Percentiles rank a stretch among this genome's conserved stretches.
phyloP scores from a whole-genome alignment of 2,329 filamentous ascomycete genomes.

The Microdochium paspali region DNA sequence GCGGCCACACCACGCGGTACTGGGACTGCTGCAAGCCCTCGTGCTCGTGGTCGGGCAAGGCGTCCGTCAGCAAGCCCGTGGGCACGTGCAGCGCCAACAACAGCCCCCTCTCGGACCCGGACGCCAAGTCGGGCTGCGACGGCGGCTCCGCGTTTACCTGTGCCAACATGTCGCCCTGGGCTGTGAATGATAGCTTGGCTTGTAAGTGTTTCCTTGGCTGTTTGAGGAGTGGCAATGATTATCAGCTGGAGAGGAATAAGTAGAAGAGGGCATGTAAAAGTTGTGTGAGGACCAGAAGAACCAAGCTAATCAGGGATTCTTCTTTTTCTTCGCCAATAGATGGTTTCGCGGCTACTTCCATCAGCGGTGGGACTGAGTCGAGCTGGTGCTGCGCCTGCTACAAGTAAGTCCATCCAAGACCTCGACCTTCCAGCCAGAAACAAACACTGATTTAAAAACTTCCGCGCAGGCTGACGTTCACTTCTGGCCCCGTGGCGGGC shows the following conservation, averaged over 20 bases:
- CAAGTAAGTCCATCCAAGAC: conserved; percentile 21
- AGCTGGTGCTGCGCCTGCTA: conserved; percentile 49
- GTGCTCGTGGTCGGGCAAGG: conserved; percentile 40
- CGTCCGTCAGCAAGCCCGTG: conserved; percentile 28
- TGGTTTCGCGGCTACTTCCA: conserved; percentile 42
- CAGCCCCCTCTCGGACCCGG: conserved; percentile 29
- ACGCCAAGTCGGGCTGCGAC: conserved; percentile 34
- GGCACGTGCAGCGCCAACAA: conserved; percentile 33
- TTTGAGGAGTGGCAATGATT: not conserved
- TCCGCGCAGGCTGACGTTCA: conserved; percentile 17
- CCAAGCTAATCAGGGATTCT: not conserved
- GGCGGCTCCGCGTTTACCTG: conserved; percentile 42
- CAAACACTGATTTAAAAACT: not conserved
- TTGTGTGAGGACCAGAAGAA: not conserved
- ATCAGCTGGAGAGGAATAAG: not conserved
- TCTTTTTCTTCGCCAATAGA: conserved; percentile 10
- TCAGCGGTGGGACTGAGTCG: conserved; percentile 33
- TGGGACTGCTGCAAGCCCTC: conserved; percentile 50
- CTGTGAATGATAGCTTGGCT: conserved; percentile 36
- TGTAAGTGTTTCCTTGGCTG: conserved; percentile 12
- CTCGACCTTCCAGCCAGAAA: not conserved
- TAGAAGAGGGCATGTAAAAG: not conserved
- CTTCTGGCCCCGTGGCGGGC: conserved; percentile 31
- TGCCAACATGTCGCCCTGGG: conserved; percentile 41
- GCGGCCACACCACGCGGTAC: conserved; percentile 20